Base-by-base conservation (phyloP, 371 early-diverging fungal species). In the Syncephalastrum sp. region DNA sequence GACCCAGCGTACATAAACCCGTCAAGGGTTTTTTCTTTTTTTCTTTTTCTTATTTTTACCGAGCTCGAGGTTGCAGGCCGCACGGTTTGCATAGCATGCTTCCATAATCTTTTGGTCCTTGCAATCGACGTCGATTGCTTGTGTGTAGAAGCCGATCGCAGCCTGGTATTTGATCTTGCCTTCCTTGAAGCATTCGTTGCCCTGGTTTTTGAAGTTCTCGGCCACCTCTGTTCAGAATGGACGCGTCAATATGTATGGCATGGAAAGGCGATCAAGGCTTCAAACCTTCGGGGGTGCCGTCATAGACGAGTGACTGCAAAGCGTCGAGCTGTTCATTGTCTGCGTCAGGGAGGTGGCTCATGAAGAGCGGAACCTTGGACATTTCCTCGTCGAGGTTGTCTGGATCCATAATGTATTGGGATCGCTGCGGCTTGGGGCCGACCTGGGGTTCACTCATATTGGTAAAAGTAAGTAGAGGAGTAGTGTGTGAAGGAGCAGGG, bases 261-360 rank as follows among this genome's bases (percentile, higher is more conserved):
- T 33, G 4, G 4, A 4, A 51, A 29, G 27, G 2, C 8, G 38
- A 33, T 33, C 38, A 0, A 43, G 23, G 13, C 1, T 14, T 23
- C n/a, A 13, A 76, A 91, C 92, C 92, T 75, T 94, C 95, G 1
- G 98, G 97, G 45, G 95, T 87, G 27, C 97, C 99, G 56, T 97
- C 98, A 65, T 89, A 95, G 1, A 87, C 83, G 24, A 98, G 77
- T 38, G 91, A 84, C 65, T 95, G 92, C 15, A 97, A 67, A 1
- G 99, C 99, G 17, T 72, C 80, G 38, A 97, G 77, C 1, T 88
- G 81, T 0, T 84, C 84, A 65, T 93, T 96, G 42, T 91, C 89
- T 59, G 85, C 87, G n/a, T 80, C 83, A 2, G 90, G 89, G 42
- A 94, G 64, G 10, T 78, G 60, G 23, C 67, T 82, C 99, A 98